Evolutionary conservation across 306 rosid genomes (phyloP).

Genomic region (Malus fusca): DNA sequence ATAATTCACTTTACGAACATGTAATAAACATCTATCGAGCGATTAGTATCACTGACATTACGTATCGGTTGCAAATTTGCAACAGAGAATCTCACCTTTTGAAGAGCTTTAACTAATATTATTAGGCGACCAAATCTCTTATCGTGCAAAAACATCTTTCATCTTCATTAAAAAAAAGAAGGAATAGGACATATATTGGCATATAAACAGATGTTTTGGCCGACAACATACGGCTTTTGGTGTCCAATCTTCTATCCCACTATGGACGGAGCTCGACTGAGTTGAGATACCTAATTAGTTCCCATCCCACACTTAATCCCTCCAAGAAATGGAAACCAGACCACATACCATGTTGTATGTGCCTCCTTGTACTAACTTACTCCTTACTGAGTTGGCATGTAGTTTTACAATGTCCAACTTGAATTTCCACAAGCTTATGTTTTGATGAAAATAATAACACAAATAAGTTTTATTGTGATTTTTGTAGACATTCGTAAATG

Average conservation of each 20-base stretch:
- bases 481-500: too few relatives aligned
- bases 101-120: too few relatives aligned
- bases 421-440: too few relatives aligned
- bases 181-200: neutral
- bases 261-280: constrained; percentile 15
- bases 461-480: too few relatives aligned
- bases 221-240: constrained; percentile 13
- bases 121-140: neutral
- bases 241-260: constrained; percentile 21
- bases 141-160: neutral
- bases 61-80: too few relatives aligned
- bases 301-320: neutral
- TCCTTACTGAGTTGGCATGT: neutral
- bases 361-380: neutral
- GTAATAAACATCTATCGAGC: too few relatives aligned
- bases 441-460: too few relatives aligned
- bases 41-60: too few relatives aligned
- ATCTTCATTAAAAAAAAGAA: neutral
- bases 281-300: constrained; percentile 12
- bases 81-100: too few relatives aligned
- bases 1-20: too few relatives aligned
- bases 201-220: constrained; percentile 13
- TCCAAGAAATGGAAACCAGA: neutral
- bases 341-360: neutral
- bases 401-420: neutral